Conservation (phyloP, 1,139 yeast species). For the Kurtzmaniella quercitrusa region DNA sequence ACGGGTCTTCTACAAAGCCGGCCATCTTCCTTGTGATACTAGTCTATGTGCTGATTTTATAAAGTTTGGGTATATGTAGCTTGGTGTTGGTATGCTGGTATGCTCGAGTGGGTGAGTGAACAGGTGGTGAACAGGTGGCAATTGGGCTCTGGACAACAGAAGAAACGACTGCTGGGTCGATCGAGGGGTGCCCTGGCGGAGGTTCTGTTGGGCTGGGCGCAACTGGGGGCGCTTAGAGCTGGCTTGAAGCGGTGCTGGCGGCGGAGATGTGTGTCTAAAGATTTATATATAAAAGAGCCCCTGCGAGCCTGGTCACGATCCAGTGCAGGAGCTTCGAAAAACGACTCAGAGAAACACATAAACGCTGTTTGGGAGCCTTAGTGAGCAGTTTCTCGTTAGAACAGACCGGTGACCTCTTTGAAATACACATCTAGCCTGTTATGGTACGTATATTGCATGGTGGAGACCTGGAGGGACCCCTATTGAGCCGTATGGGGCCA, state of each 20-base stretch:
- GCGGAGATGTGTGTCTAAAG: neutral
- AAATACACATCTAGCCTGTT: neutral
- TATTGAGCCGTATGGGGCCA: no score
- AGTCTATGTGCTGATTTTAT: neutral
- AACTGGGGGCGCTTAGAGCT: neutral
- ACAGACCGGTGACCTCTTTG: neutral
- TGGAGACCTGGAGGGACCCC: no score
- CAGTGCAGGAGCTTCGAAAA: neutral
- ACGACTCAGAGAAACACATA: neutral
- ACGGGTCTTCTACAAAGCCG: conserved; percentile 38
- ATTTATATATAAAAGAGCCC: no score
- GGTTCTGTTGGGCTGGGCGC: neutral
- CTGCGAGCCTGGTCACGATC: no score
- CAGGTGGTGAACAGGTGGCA: no score
- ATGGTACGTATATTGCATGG: neutral
- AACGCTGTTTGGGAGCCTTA: no score
- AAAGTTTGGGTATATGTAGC: no score
- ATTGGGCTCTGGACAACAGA: no score
- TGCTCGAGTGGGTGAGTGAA: no score
- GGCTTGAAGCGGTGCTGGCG: neutral
- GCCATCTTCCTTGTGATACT: conserved; percentile 24
- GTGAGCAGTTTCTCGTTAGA: no score
- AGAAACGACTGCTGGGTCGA: no score
- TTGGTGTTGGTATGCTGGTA: no score
- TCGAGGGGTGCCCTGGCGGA: neutral